Percentiles rank a stretch among this genome's conserved stretches.
Evolutionary conservation across 176 grass and related monocot genomes (phyloP).

Genomic region (Saccharum spontaneum): DNA sequence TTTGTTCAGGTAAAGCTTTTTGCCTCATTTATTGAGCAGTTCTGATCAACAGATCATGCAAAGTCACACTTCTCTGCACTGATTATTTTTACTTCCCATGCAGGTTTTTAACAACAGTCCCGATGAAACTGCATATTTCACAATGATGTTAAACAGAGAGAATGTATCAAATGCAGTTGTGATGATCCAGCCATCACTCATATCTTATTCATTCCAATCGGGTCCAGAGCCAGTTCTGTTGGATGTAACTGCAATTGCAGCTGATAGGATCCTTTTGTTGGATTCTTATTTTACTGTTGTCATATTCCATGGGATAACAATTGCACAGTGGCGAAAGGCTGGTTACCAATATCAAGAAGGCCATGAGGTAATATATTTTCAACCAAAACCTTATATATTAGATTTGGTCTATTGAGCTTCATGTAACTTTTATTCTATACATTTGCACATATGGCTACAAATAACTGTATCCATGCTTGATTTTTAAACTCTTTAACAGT

Average conservation of each 20-base stretch:
- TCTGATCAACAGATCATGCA: conserved; percentile 20
- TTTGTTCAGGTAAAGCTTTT: conserved; percentile 77
- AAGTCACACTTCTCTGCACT: conserved; percentile 9
- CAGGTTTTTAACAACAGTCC: conserved; percentile 87
- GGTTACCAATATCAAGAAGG: conserved; percentile 93
- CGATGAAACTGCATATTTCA: conserved; percentile 88
- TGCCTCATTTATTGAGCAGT: not conserved
- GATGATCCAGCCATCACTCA: conserved; percentile 88
- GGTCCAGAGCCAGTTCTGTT: conserved; percentile 62
- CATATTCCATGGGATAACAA: conserved; percentile 70
- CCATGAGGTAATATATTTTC: conserved; percentile 65
- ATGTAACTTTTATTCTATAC: not conserved
- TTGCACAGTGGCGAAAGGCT: conserved; percentile 88
- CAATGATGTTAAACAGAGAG: conserved; percentile 73
- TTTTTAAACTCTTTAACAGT: conserved; percentile 11
- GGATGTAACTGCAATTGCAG: conserved; percentile 73
- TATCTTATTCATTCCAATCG: conserved; percentile 78
- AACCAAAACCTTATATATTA: not conserved
- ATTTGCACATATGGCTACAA: not conserved
- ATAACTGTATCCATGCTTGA: not conserved
- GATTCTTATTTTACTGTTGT: conserved; percentile 89
- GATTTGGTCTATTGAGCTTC: conserved; percentile 4
- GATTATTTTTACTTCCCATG: conserved; percentile 34
- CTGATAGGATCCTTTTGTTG: conserved; percentile 74
- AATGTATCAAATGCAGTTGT: conserved; percentile 67